Conservation (phyloP, 768 basidiomycete species). For the Suillus hirtellus region DNA sequence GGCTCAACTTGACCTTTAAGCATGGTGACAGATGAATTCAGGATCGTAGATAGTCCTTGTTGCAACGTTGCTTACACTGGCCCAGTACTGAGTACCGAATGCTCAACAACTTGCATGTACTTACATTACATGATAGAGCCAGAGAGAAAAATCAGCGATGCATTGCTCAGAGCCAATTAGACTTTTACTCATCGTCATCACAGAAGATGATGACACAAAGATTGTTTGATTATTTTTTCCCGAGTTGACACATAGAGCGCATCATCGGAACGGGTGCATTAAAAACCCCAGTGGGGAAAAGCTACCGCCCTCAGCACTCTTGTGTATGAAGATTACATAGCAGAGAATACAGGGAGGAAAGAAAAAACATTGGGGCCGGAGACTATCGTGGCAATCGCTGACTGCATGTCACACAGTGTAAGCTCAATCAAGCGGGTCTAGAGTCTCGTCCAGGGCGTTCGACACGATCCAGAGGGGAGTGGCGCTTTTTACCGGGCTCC, state of each 20-base stretch:
- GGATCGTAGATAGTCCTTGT: neutral
- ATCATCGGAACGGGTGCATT: constrained; percentile 15
- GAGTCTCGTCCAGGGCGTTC: neutral
- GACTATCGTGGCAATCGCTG: neutral
- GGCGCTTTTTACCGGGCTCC: constrained; percentile 9
- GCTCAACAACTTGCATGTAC: neutral
- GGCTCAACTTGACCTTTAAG: neutral
- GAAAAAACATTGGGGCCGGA: neutral
- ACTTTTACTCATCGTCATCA: neutral
- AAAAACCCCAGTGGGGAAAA: constrained; percentile 20
- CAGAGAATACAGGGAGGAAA: neutral
- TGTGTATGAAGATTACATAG: neutral
- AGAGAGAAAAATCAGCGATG: neutral
- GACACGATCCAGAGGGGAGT: neutral
- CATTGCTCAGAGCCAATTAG: neutral
- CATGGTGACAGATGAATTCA: neutral
- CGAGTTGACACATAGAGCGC: constrained; percentile 8
- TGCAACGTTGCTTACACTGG: too few relatives aligned
- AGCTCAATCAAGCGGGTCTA: neutral
- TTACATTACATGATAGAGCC: neutral
- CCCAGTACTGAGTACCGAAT: neutral
- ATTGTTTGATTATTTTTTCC: neutral
- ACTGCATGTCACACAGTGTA: neutral
- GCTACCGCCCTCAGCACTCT: constrained; percentile 18
- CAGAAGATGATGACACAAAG: neutral